Conservation (phyloP, 495 filamentous ascomycete species). For the Talaromyces liani region DNA sequence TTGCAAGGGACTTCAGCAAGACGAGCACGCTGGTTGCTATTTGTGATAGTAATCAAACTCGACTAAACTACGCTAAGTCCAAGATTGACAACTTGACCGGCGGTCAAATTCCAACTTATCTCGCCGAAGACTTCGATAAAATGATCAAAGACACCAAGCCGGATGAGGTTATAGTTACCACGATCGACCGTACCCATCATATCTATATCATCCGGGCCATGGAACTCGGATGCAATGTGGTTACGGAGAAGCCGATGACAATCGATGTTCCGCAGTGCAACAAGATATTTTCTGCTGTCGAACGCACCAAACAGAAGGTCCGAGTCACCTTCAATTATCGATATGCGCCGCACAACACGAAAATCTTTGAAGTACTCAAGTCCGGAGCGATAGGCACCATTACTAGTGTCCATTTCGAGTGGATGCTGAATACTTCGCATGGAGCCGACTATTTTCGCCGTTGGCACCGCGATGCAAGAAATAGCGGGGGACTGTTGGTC, state of each 20-base stretch:
- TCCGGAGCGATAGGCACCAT: constrained; percentile 45
- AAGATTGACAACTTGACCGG: constrained; percentile 27
- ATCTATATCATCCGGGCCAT: constrained; percentile 47
- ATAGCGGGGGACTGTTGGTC: constrained; percentile 40
- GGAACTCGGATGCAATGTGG: constrained; percentile 47
- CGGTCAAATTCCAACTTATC: constrained; percentile 42
- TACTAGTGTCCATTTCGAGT: constrained; percentile 51
- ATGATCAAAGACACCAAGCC: constrained; percentile 47
- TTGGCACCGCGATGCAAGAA: constrained; percentile 52
- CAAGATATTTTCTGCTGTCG: constrained; percentile 12
- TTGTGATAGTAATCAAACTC: not conserved
- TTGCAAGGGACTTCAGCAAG: constrained; percentile 36
- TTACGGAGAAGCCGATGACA: constrained; percentile 56
- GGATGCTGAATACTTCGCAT: constrained; percentile 52
- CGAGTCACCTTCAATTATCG: not conserved
- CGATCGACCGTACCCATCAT: constrained; percentile 52
- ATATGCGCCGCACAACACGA: not conserved
- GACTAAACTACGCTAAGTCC: not conserved
- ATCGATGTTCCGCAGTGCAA: constrained; percentile 46
- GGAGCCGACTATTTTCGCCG: constrained; percentile 56
- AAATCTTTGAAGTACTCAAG: constrained; percentile 33
- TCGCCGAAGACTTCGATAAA: constrained; percentile 41
- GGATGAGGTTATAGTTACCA: constrained; percentile 50
- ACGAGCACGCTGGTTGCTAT: constrained; percentile 22
- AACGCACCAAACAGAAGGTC: not conserved